Evolutionary conservation across 345 rosid genomes (phyloP).

Genomic region (Salix viminalis): DNA sequence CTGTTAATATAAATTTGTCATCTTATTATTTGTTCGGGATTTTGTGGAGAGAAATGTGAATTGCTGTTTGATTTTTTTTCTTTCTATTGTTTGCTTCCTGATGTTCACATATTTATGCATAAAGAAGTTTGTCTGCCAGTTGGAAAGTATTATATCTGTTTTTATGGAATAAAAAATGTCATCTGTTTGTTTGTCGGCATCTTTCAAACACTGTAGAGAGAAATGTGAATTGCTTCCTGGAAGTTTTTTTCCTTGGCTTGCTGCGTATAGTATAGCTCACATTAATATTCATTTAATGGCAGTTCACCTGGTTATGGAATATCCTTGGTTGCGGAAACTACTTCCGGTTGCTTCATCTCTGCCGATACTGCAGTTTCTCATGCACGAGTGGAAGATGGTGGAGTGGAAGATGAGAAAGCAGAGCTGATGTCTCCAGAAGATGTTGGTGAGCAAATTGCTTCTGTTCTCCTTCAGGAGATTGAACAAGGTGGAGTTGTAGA

Average conservation of each 20-base stretch:
- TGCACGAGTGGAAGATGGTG: conserved; percentile 38
- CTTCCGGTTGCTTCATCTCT: conserved; percentile 77
- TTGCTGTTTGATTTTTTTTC: not conserved
- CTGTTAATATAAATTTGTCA: not conserved
- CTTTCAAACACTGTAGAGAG: not conserved
- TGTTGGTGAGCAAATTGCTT: conserved; percentile 76
- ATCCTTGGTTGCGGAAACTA: conserved; percentile 86
- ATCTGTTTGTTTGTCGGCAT: no score
- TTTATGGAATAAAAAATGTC: no score
- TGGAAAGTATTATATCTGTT: no score
- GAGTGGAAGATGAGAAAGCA: conserved; percentile 53
- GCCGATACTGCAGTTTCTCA: conserved; percentile 67
- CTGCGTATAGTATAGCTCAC: conserved; percentile 8
- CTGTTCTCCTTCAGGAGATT: conserved; percentile 80
- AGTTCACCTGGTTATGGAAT: conserved; percentile 95
- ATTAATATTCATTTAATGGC: conserved; percentile 23
- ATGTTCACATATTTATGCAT: no score
- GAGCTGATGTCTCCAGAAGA: conserved; percentile 59
- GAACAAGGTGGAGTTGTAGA: conserved; percentile 96
- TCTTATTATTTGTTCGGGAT: not conserved
- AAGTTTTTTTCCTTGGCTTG: not conserved
- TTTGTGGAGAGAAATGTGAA: not conserved
- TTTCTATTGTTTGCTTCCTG: not conserved
- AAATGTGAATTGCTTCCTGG: not conserved
- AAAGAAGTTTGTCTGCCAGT: no score